A percentile compares a stretch with the other conserved stretches of the same genome.
Evolutionary conservation across 2,329 filamentous ascomycete genomes (phyloP).

Genomic region (Chaetomiaceae sp.): DNA sequence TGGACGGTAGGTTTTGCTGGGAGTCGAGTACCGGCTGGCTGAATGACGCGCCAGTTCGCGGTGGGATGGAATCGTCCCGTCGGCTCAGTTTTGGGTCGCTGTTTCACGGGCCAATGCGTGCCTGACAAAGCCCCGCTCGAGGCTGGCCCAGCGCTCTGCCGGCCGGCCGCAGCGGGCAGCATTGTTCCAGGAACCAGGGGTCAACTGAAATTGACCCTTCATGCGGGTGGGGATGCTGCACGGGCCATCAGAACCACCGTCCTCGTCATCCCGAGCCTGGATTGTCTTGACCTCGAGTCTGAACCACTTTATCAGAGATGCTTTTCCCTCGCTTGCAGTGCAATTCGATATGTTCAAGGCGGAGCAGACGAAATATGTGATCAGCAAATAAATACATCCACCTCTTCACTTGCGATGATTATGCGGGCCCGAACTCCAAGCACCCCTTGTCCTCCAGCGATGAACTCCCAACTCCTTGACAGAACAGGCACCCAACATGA

Average conservation of each 20-base stretch:
- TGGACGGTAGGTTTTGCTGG: slow-evolving; percentile 16
- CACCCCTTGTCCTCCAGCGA: background rate
- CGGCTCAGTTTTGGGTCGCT: slow-evolving; percentile 14
- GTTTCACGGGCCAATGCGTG: slow-evolving; percentile 20
- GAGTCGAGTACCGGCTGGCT: slow-evolving; percentile 9
- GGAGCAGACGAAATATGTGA: background rate
- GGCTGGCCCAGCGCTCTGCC: slow-evolving; percentile 10
- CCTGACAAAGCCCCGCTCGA: slow-evolving; percentile 9
- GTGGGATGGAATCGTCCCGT: no score
- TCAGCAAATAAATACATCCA: background rate
- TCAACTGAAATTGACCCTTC: slow-evolving; percentile 13
- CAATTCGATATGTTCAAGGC: no score
- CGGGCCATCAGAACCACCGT: no score
- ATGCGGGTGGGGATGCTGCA: slow-evolving; percentile 5
- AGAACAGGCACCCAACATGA: background rate
- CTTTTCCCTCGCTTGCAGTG: no score
- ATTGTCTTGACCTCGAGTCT: no score
- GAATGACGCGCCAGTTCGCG: slow-evolving; percentile 23
- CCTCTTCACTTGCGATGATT: background rate
- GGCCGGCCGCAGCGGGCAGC: slow-evolving; percentile 16
- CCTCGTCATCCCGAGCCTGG: no score
- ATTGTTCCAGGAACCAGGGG: slow-evolving; percentile 13
- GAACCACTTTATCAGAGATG: no score
- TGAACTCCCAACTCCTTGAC: background rate
- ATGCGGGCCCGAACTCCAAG: slow-evolving; percentile 13